phyloP scores from a whole-genome alignment of 1,284 basidiomycete genomes.

The Sutorius eximius region DNA sequence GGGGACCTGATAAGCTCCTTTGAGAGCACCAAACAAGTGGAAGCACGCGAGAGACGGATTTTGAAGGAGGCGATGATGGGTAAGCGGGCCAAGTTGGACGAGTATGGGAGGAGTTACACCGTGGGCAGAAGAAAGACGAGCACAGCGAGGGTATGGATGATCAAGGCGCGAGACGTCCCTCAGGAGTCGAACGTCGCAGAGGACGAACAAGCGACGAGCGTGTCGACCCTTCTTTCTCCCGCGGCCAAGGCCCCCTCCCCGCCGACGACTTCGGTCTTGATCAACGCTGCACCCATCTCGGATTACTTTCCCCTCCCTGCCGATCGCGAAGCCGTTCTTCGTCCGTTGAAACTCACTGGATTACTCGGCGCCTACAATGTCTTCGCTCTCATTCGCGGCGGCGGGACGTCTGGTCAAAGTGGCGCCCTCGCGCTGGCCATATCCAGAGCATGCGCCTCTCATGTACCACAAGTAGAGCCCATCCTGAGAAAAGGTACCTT shows the following conservation, averaged over 20 bases:
- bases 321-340: conserved; percentile 80
- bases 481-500: conserved; percentile 73
- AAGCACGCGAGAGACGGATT: conserved; percentile 49
- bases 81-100: conserved; percentile 64
- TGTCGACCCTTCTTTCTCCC: conserved; percentile 24
- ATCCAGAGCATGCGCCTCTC: conserved; percentile 76
- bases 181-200: conserved; percentile 33
- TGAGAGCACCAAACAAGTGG: conserved; percentile 61
- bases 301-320: conserved; percentile 77
- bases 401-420: conserved; percentile 88
- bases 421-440: conserved; percentile 87
- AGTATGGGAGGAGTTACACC: conserved; percentile 78
- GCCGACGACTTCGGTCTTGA: conserved; percentile 59
- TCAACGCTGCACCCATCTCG: conserved; percentile 82
- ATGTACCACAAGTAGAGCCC: conserved; percentile 62
- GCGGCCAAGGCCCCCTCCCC: conserved; percentile 30
- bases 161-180: conserved; percentile 66
- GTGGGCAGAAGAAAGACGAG: conserved; percentile 85
- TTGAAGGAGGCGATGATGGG: conserved; percentile 27
- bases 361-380: conserved; percentile 92
- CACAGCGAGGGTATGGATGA: conserved; percentile 90
- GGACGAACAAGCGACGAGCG: conserved; percentile 11
- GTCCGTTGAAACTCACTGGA: conserved; percentile 83
- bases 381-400: conserved; percentile 86
- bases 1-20: conserved; percentile 60